phyloP scores from a whole-genome alignment of 2,329 filamentous ascomycete species.

The Fusarium armeniacum region DNA sequence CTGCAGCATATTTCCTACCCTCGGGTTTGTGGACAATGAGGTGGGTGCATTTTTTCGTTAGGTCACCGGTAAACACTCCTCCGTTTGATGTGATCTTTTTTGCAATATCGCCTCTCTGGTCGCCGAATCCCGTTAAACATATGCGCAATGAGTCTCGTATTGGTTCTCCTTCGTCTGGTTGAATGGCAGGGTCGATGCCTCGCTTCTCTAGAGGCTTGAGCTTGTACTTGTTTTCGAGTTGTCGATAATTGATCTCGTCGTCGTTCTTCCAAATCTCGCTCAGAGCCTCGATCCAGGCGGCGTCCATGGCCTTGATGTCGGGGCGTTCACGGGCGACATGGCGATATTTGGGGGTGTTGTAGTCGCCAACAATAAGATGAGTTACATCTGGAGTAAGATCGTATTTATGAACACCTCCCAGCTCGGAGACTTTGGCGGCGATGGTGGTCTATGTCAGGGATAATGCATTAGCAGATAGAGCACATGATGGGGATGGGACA shows the following conservation, averaged over 20 bases:
- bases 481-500: constrained; percentile 11
- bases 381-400: constrained; percentile 97
- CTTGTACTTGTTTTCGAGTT: constrained; percentile 76
- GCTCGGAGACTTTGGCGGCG: constrained; percentile 76
- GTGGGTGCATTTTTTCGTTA: constrained; percentile 89
- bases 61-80: constrained; percentile 86
- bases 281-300: constrained; percentile 88
- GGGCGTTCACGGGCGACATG: constrained; percentile 92
- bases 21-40: constrained; percentile 83
- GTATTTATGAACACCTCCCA: constrained; percentile 89
- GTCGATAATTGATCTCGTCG: constrained; percentile 79
- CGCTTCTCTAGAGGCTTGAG: constrained; percentile 73
- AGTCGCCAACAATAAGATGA: constrained; percentile 90
- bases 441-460: constrained; percentile 63
- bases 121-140: constrained; percentile 71
- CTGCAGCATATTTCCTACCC: constrained; percentile 91
- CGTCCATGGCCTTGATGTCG: constrained; percentile 85
- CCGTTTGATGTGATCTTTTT: constrained; percentile 77
- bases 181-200: constrained; percentile 58
- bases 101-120: constrained; percentile 78
- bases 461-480: constrained; percentile 5
- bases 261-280: constrained; percentile 85
- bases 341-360: constrained; percentile 92
- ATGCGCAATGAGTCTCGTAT: constrained; percentile 62
- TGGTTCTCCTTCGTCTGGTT: constrained; percentile 33